Evolutionary conservation across 2,329 filamentous ascomycete genomes (phyloP), one percentile per base, ranked within the genome.

Genomic region (Hypoxylon sp.): DNA sequence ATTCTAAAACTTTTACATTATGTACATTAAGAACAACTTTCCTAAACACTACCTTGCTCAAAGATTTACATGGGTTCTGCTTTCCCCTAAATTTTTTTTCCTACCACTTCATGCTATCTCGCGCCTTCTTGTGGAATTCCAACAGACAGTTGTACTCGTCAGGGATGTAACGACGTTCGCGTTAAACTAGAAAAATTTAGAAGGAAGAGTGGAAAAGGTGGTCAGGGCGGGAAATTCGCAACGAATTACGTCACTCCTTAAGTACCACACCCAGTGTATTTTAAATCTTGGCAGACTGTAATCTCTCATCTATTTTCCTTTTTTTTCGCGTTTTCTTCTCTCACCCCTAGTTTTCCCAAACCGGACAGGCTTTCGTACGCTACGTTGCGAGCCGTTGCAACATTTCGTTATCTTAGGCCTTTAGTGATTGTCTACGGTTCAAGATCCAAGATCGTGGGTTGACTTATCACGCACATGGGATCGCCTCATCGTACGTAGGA

Each of bases 231-330:
- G 51, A 61, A 65, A 65, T 71, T 68, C 64, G 69, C 70, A 72
- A 75, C 66, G 66, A 70, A 68, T 75, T 76, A 76, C 75, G 75
- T 76, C 75, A 76, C 74, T 74, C 64, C 53, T 52, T n/a, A 67
- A 67, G 64, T 74, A 75, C 70, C 70, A 66, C 67, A 32, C 72
- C 68, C 71, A 75, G 74, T 76, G 63, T 56, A 38, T 51, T 1
- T 41, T 7, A 14, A 17, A 10, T 34, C 64, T 63, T 65, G 59
- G 64, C 66, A 65, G 48, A 73, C 71, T 64, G 71, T 72, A 14
- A 14, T 57, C 25, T n/a, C 32, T 11, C 25, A 36, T 51, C 25
- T 28, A 2, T 53, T 19, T 52, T 46, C 51, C 55, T 48, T 56
- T 34, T 52, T 53, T 25, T 57, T 52, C 53, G 36, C 41, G 6